Conservation (phyloP, 176 grass and related monocot species). For the Panicum miliaceum region DNA sequence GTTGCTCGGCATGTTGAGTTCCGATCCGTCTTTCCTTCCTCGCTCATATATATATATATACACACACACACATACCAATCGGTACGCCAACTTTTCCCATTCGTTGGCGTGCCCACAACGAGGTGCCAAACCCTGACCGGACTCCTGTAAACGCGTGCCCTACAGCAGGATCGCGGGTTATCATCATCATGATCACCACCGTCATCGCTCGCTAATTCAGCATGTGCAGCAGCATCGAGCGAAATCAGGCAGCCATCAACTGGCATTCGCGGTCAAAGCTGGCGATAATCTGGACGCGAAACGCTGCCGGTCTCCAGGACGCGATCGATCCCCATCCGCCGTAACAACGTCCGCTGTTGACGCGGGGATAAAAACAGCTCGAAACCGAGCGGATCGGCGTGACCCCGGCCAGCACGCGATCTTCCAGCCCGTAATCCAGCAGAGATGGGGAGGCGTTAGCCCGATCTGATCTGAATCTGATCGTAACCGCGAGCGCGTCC, state of each 20-base stretch:
- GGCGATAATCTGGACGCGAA: background rate
- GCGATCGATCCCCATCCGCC: background rate
- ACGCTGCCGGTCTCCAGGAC: background rate
- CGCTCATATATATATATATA: background rate
- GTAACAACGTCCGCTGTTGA: background rate
- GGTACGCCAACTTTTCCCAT: background rate
- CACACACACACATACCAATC: background rate
- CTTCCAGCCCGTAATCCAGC: constrained; percentile 6
- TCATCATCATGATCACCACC: too few relatives aligned
- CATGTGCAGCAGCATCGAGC: background rate
- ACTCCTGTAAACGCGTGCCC: background rate
- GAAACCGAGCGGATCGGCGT: background rate
- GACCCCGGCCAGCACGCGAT: background rate
- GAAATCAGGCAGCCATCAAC: background rate
- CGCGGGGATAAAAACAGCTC: background rate
- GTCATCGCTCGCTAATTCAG: too few relatives aligned
- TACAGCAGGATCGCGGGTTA: background rate
- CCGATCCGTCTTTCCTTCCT: background rate
- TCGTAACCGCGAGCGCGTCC: background rate
- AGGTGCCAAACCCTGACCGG: background rate
- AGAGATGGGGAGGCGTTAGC: background rate
- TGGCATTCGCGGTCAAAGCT: background rate
- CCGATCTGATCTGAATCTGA: background rate
- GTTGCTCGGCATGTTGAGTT: background rate
- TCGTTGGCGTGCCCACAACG: background rate